Percentiles rank a stretch among this genome's conserved stretches.
Evolutionary conservation across 1,139 yeast genomes (phyloP).

Genomic region (Debaryomyces subglobosus): DNA sequence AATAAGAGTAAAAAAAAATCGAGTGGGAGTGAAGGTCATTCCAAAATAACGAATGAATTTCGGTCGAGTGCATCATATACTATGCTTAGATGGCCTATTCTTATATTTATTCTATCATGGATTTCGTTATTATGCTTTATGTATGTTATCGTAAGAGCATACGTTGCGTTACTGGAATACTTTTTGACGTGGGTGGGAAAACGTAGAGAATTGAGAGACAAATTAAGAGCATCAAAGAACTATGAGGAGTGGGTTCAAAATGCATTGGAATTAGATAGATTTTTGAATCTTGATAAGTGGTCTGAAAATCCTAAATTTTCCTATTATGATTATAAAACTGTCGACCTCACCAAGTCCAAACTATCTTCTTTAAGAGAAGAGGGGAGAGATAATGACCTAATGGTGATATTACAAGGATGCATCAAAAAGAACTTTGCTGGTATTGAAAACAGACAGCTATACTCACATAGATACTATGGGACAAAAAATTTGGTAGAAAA

Average conservation of each 20-base stretch:
- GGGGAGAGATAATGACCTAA: slow-evolving; percentile 47
- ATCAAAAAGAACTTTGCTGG: slow-evolving; percentile 78
- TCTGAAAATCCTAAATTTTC: slow-evolving; percentile 61
- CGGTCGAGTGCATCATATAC: slow-evolving; percentile 53
- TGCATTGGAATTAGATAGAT: slow-evolving; percentile 60
- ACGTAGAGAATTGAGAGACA: slow-evolving; percentile 51
- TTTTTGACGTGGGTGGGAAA: slow-evolving; percentile 62
- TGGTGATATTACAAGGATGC: slow-evolving; percentile 65
- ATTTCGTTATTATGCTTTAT: slow-evolving; percentile 48
- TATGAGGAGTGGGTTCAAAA: slow-evolving; percentile 66
- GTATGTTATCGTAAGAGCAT: slow-evolving; percentile 58
- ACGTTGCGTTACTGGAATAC: slow-evolving; percentile 67
- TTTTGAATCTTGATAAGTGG: slow-evolving; percentile 66
- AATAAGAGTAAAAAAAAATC: slow-evolving; percentile 6
- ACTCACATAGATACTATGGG: slow-evolving; percentile 76
- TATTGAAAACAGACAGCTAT: slow-evolving; percentile 69
- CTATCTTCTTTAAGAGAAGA: slow-evolving; percentile 39
- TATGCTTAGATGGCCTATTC: slow-evolving; percentile 66
- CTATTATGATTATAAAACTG: slow-evolving; percentile 68
- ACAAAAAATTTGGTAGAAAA: slow-evolving; percentile 64
- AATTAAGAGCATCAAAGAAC: slow-evolving; percentile 48
- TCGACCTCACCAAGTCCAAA: slow-evolving; percentile 52
- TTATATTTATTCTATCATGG: slow-evolving; percentile 58
- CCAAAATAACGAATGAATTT: slow-evolving; percentile 45
- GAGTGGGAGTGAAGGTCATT: slow-evolving; percentile 16